Percentiles rank a stretch among this genome's conserved stretches.
phyloP scores from a whole-genome alignment of 139 green algal species.

The Marvania coccoides region DNA sequence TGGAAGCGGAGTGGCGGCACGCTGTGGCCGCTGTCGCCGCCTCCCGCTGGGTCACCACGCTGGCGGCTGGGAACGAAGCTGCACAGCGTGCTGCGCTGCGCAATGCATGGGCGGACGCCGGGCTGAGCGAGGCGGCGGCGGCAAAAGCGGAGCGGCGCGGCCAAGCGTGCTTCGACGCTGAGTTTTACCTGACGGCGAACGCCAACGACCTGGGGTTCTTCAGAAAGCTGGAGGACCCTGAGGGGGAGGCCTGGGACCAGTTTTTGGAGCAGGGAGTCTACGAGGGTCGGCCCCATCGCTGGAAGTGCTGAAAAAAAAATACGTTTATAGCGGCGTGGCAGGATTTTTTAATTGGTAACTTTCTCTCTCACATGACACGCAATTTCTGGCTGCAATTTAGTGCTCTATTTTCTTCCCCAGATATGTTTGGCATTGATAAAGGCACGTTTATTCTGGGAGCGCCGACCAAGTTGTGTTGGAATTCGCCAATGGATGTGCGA shows the following conservation, averaged over 20 bases:
- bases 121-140: background rate
- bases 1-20: conserved; percentile 21
- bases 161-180: conserved; percentile 33
- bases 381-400: no score
- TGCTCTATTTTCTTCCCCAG: background rate
- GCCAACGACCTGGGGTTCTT: conserved; percentile 25
- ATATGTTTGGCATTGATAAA: background rate
- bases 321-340: no score
- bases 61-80: background rate
- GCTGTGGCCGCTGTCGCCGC: conserved; percentile 15
- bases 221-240: conserved; percentile 4
- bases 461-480: no score
- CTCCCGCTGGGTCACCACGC: conserved; percentile 14
- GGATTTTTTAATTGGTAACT: no score
- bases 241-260: conserved; percentile 20
- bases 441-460: no score
- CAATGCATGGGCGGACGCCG: conserved; percentile 17
- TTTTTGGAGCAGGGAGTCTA: conserved; percentile 27
- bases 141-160: conserved; percentile 17
- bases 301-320: conserved; percentile 12
- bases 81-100: background rate
- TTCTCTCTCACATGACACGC: background rate
- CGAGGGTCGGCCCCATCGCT: conserved; percentile 27
- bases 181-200: conserved; percentile 27
- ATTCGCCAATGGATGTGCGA: no score